Conservation (phyloP, 2,329 filamentous ascomycete species). For the Cryphonectria parasitica region DNA sequence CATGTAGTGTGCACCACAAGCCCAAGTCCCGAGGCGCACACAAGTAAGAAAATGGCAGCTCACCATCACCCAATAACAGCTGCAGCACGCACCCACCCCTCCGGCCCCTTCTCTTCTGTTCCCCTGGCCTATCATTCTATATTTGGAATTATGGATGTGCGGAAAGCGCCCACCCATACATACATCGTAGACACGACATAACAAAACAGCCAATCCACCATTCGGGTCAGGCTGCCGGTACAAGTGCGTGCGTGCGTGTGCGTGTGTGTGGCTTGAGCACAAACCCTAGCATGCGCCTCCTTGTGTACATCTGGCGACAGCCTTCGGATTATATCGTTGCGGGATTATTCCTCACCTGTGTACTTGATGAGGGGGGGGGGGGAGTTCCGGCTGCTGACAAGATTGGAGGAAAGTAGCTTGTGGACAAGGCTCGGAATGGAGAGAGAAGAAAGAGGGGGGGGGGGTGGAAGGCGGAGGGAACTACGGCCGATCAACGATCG, state of each 20-base stretch:
- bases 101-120: not conserved
- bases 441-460: not conserved
- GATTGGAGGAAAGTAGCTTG: not conserved
- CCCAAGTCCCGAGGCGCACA: not conserved
- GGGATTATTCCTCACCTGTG: not conserved
- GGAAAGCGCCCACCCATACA: not conserved
- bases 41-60: not conserved
- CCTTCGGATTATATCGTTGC: slow-evolving; percentile 1
- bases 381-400: not conserved
- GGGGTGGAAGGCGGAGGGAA: not conserved
- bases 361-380: not conserved
- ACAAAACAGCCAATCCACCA: not conserved
- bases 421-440: not conserved
- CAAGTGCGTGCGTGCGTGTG: not conserved
- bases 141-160: not conserved
- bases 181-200: not conserved
- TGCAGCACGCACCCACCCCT: not conserved
- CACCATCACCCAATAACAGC: not conserved
- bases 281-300: not conserved
- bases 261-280: not conserved
- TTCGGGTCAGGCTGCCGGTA: not conserved
- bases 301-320: not conserved
- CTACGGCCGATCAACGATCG: not conserved
- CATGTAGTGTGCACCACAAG: not conserved
- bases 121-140: not conserved